These are phyloP conservation scores for Globomyces pollinis-pini DNA, from an alignment of 192 early-diverging fungal genomes.

Conservation along the genomic window DNA sequence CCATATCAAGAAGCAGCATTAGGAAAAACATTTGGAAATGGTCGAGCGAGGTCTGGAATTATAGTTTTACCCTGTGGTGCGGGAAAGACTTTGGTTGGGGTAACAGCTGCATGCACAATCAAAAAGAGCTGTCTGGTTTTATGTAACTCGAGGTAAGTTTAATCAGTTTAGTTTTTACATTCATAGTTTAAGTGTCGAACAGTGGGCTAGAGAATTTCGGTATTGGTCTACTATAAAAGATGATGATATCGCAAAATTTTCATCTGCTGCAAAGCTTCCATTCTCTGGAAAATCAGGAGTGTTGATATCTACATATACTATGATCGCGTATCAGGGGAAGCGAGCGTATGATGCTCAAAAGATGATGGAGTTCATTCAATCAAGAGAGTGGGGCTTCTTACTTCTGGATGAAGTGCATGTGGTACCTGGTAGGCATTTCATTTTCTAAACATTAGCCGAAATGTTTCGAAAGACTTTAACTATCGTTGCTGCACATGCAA, in stretches of 20 bases:
- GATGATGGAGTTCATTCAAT: conserved; percentile 90
- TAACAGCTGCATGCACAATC: conserved; percentile 95
- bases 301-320: conserved; percentile 94
- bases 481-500: conserved; percentile 84
- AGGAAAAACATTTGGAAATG: conserved; percentile 98
- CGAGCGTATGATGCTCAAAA: conserved; percentile 87
- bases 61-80: conserved; percentile 98
- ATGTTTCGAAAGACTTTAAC: conserved; percentile 92
- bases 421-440: conserved; percentile 85
- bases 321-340: conserved; percentile 91
- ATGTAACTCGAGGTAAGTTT: conserved; percentile 66
- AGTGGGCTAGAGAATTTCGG: conserved; percentile 97
- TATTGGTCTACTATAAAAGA: conserved; percentile 92
- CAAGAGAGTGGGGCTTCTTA: conserved; percentile 95
- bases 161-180: not conserved
- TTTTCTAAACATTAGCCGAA: conserved; percentile 59
- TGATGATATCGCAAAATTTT: conserved; percentile 89
- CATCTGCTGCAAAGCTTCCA: conserved; percentile 85
- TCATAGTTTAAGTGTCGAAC: conserved; percentile 82
- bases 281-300: conserved; percentile 85
- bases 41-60: conserved; percentile 85
- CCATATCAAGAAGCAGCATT: conserved; percentile 93
- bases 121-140: conserved; percentile 89
- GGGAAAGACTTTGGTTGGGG: conserved; percentile 96
- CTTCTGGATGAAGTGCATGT: conserved; percentile 98